Conservation (phyloP, 352 stramenopile species). For the Pythium phragmiticola region DNA sequence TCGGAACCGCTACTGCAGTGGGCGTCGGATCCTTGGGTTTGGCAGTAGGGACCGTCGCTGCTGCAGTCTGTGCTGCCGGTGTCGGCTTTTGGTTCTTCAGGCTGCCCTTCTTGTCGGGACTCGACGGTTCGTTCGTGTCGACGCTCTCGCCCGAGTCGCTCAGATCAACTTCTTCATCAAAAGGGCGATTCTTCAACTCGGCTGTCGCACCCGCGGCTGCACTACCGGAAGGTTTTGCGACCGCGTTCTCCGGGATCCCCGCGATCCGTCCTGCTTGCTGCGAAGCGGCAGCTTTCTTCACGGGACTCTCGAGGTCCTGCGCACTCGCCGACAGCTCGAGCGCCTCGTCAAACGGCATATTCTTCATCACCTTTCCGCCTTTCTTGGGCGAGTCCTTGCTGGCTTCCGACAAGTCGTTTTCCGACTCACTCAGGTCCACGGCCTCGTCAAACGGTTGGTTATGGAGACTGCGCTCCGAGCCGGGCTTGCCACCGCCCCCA, state of each 20-base stretch:
- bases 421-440: conserved; percentile 85
- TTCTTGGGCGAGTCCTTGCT: conserved; percentile 67
- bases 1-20: conserved; percentile 4
- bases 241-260: conserved; percentile 13
- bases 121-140: conserved; percentile 76
- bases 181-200: conserved; percentile 83
- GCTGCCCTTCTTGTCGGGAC: conserved; percentile 42
- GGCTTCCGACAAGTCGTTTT: conserved; percentile 37
- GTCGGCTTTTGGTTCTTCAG: conserved; percentile 36
- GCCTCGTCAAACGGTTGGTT: conserved; percentile 89
- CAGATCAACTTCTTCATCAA: conserved; percentile 85
- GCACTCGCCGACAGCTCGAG: conserved; percentile 80
- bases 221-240: conserved; percentile 13
- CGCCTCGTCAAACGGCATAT: conserved; percentile 80
- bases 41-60: background rate
- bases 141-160: conserved; percentile 85
- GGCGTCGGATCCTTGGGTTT: conserved; percentile 22
- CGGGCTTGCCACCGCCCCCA: conserved; percentile 23
- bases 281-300: conserved; percentile 30
- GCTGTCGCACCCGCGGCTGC: conserved; percentile 10
- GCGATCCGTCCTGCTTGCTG: conserved; percentile 10
- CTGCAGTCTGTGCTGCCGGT: conserved; percentile 1
- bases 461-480: conserved; percentile 50
- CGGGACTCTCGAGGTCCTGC: conserved; percentile 68
- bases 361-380: conserved; percentile 52